Evolutionary conservation across 441 rosid species (phyloP), one percentile per base, ranked within the genome.

Genomic region (Pelargonium australe): DNA sequence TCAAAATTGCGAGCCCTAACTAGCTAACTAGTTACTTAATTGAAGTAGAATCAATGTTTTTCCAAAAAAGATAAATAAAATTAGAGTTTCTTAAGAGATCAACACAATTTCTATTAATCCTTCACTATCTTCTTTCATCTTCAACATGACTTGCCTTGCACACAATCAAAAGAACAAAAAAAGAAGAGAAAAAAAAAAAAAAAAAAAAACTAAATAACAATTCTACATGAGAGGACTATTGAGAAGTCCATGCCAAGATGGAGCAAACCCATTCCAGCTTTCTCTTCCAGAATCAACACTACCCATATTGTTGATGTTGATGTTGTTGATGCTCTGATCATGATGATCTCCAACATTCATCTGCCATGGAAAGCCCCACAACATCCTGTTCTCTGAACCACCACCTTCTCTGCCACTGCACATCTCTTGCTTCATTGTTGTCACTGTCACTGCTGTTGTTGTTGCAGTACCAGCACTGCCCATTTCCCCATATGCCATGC

Each of bases 311-410:
- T 4, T 34, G 37, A 3, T 34, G 37, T 34, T 31, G 19, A 44
- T 45, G 37, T 4, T 34, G 37, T 34, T 34, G 5, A 1, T 45
- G 49, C 11, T 11, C 49, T 44, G 49, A 13, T 70, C 57, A 73
- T 69, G 66, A 43, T 72, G 68, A 58, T 80, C 86, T 47, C 91
- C 91, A 25, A 1, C 3, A 85, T 72, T 82, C n/a, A 77, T 61
- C 77, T 87, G 94, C 96, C 98, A 90, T 11, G 94, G 98, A 58
- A 82, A 82, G 4, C 91, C 97, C 89, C 81, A 83, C 68, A 87
- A 72, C 41, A 80, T 61, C 79, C 76, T 84, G 43, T 71, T 80
- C 12, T 83, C 66, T n/a, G 58, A 14, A 13, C 2, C 60, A n/a
- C 7, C 20, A 49, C 16, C 14, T 62, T 82, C 82, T 74, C 77